These are phyloP conservation scores for Talaromyces borbonicus DNA, from an alignment of 495 filamentous ascomycete genomes.

Conservation along the genomic window DNA sequence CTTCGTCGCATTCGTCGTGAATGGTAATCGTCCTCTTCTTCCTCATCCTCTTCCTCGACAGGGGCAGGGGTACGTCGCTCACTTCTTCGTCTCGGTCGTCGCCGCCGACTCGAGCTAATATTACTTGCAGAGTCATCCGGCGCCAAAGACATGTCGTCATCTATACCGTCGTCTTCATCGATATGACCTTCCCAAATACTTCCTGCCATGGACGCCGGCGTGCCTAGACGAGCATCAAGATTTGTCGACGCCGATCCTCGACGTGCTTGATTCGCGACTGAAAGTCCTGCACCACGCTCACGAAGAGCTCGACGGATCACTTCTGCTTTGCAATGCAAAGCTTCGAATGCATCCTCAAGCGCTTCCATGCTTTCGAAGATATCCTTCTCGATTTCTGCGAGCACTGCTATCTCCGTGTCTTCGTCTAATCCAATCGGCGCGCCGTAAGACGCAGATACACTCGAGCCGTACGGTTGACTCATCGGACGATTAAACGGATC, in stretches of 20 bases:
- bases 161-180: constrained; percentile 51
- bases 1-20: constrained; percentile 21
- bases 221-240: constrained; percentile 45
- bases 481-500: constrained; percentile 25
- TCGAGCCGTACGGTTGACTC: constrained; percentile 27
- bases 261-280: constrained; percentile 65
- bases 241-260: constrained; percentile 39
- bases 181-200: constrained; percentile 28
- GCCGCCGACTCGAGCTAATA: constrained; percentile 62
- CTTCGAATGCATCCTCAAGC: constrained; percentile 91
- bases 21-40: constrained; percentile 21
- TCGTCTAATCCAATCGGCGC: constrained; percentile 81
- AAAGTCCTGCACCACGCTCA: constrained; percentile 67
- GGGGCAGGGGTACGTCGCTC: constrained; percentile 74
- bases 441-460: constrained; percentile 32
- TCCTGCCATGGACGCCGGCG: constrained; percentile 39
- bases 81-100: constrained; percentile 57
- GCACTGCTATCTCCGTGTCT: constrained; percentile 80
- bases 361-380: constrained; percentile 91
- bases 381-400: constrained; percentile 87
- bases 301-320: constrained; percentile 67
- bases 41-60: constrained; percentile 77
- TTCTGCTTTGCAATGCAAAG: constrained; percentile 77
- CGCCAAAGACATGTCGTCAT: constrained; percentile 58
- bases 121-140: constrained; percentile 75